Evolutionary conservation across 768 basidiomycete genomes (phyloP).

Genomic region (Lactifluus pinguis): DNA sequence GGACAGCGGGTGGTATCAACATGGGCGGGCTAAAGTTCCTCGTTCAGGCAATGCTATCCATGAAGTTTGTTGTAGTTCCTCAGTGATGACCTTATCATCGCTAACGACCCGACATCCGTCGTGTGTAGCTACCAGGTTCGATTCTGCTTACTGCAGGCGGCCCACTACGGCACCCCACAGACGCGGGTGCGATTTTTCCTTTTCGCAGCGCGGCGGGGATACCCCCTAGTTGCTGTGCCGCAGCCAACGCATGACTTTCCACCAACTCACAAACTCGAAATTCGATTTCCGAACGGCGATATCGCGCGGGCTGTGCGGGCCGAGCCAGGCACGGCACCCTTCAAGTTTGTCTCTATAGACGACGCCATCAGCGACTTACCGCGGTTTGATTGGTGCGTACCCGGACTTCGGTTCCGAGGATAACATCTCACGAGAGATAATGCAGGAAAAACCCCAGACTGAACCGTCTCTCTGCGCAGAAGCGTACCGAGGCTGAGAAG

Average conservation of each 20-base stretch:
- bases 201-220: slow-evolving; percentile 32
- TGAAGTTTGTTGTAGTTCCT: slow-evolving; percentile 41
- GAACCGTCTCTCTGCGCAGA: slow-evolving; percentile 24
- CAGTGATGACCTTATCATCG: neutral
- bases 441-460: slow-evolving; percentile 18
- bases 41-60: slow-evolving; percentile 47
- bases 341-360: slow-evolving; percentile 44
- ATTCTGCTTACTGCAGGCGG: slow-evolving; percentile 37
- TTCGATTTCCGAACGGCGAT: slow-evolving; percentile 40
- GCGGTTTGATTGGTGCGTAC: slow-evolving; percentile 59
- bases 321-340: slow-evolving; percentile 40
- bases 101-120: neutral
- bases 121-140: slow-evolving; percentile 37
- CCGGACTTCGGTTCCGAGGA: slow-evolving; percentile 1
- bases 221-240: slow-evolving; percentile 33
- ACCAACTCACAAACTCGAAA: slow-evolving; percentile 33
- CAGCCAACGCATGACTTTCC: slow-evolving; percentile 38
- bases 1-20: slow-evolving; percentile 54
- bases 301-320: slow-evolving; percentile 38
- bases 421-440: neutral
- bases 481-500: slow-evolving; percentile 6
- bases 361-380: slow-evolving; percentile 72
- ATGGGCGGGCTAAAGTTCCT: slow-evolving; percentile 70
- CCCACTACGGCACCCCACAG: slow-evolving; percentile 41
- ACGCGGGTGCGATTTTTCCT: slow-evolving; percentile 40